Evolutionary conservation across 148 eudicot genomes (phyloP).

Genomic region (Cornus controversa): DNA sequence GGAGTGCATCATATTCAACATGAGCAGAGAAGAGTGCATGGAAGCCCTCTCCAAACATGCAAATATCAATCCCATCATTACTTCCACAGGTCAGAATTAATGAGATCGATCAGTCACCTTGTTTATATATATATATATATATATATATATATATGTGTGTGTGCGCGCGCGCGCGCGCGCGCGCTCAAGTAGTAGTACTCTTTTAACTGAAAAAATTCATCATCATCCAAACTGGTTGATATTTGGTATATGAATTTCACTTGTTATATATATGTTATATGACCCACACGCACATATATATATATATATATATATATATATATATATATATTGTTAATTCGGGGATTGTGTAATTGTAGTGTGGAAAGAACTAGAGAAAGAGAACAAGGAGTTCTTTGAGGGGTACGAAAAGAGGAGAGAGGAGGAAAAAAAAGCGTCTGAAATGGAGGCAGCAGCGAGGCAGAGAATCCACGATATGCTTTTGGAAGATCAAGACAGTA

Average conservation of each 20-base stretch:
- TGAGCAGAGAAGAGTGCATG: conserved; percentile 65
- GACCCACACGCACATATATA: too few species aligned
- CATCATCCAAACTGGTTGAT: too few species aligned
- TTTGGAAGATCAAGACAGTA: conserved; percentile 11
- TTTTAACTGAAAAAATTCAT: too few species aligned
- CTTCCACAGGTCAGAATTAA: conserved; percentile 49
- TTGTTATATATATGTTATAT: too few species aligned
- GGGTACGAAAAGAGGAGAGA: conserved; percentile 31
- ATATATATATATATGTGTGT: too few species aligned
- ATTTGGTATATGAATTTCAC: too few species aligned
- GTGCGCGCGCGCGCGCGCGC: too few species aligned
- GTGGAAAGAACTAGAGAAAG: conserved; percentile 65
- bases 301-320: background rate
- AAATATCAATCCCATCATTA: conserved; percentile 47
- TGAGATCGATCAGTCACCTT: too few species aligned
- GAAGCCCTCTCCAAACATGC: conserved; percentile 69
- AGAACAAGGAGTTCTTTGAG: conserved; percentile 61
- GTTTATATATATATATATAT: too few species aligned
- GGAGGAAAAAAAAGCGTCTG: conserved; percentile 9
- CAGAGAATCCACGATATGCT: conserved; percentile 24
- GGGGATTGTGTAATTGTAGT: conserved; percentile 19
- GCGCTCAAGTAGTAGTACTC: too few species aligned
- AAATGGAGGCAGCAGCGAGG: conserved; percentile 13
- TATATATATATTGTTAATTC: background rate
- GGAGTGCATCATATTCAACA: conserved; percentile 53